Evolutionary conservation across 352 stramenopile species (phyloP).

Genomic region (Pythium dissotocum): DNA sequence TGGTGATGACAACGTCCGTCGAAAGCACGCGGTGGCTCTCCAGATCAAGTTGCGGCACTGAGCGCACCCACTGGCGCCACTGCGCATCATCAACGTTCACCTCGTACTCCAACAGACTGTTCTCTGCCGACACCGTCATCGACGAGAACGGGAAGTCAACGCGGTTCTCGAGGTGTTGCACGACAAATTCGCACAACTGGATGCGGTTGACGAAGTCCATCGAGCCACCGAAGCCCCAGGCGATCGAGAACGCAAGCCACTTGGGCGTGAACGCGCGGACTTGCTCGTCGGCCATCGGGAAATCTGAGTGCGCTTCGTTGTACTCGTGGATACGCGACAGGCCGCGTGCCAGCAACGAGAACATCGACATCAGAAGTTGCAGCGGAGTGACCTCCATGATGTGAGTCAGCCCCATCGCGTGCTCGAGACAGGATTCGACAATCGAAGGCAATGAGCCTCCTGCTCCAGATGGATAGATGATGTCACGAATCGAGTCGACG

Average conservation of each 20-base stretch:
- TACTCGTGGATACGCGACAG: slow-evolving; percentile 96
- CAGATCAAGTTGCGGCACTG: slow-evolving; percentile 97
- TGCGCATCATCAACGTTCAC: slow-evolving; percentile 97
- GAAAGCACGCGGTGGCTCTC: slow-evolving; percentile 96
- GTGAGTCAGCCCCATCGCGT: slow-evolving; percentile 90
- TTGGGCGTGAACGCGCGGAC: slow-evolving; percentile 95
- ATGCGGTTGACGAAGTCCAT: slow-evolving; percentile 93
- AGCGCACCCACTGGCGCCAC: slow-evolving; percentile 95
- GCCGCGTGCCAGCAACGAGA: slow-evolving; percentile 94
- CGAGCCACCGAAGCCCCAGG: slow-evolving; percentile 99
- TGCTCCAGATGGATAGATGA: slow-evolving; percentile 43
- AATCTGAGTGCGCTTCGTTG: slow-evolving; percentile 98
- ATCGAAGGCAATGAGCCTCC: slow-evolving; percentile 64
- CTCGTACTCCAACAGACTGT: slow-evolving; percentile 95
- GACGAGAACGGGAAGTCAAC: slow-evolving; percentile 84
- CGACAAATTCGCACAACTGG: slow-evolving; percentile 89
- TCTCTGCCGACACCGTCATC: slow-evolving; percentile 49
- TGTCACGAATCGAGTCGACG: slow-evolving; percentile 53
- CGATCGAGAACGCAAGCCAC: slow-evolving; percentile 97
- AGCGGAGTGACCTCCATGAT: slow-evolving; percentile 97
- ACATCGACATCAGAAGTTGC: slow-evolving; percentile 96
- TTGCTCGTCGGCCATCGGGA: slow-evolving; percentile 97
- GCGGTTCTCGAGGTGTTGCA: slow-evolving; percentile 88
- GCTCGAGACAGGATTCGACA: slow-evolving; percentile 92
- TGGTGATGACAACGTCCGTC: slow-evolving; percentile 99